Evolutionary conservation across 495 filamentous ascomycete species (phyloP).

Genomic region (Tetracladium marchalianum): DNA sequence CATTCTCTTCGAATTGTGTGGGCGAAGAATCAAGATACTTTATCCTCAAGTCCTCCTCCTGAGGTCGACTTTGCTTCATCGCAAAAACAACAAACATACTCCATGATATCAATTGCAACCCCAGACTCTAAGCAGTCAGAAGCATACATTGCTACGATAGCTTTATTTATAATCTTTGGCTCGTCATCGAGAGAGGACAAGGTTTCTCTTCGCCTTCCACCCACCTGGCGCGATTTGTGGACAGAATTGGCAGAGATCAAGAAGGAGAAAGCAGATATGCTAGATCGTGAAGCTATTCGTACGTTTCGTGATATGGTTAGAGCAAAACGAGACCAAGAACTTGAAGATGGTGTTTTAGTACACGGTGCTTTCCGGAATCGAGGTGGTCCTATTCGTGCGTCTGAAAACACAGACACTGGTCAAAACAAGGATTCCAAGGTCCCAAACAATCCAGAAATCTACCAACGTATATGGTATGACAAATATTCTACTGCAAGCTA

Average conservation of each 20-base stretch:
- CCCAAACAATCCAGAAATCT: conserved; percentile 31
- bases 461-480: conserved; percentile 58
- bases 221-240: conserved; percentile 79
- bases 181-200: conserved; percentile 77
- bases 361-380: conserved; percentile 62
- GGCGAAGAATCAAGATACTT: conserved; percentile 65
- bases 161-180: conserved; percentile 70
- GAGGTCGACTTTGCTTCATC: conserved; percentile 31
- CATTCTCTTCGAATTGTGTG: conserved; percentile 66
- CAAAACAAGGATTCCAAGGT: conserved; percentile 17
- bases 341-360: conserved; percentile 66
- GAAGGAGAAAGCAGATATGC: conserved; percentile 55
- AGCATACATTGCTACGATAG: conserved; percentile 71
- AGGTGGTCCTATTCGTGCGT: conserved; percentile 33
- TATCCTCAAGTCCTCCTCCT: conserved; percentile 23
- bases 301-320: conserved; percentile 52
- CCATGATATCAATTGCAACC: conserved; percentile 68
- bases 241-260: conserved; percentile 60
- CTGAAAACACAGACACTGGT: conserved; percentile 33
- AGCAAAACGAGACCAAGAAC: conserved; percentile 42
- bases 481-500: conserved; percentile 53
- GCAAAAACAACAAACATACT: conserved; percentile 41
- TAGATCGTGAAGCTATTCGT: conserved; percentile 55
- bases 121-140: conserved; percentile 74
- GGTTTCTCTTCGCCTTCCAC: conserved; percentile 64